Evolutionary conservation across 176 grass and related monocot species (phyloP).

Genomic region (Avena atlantica): DNA sequence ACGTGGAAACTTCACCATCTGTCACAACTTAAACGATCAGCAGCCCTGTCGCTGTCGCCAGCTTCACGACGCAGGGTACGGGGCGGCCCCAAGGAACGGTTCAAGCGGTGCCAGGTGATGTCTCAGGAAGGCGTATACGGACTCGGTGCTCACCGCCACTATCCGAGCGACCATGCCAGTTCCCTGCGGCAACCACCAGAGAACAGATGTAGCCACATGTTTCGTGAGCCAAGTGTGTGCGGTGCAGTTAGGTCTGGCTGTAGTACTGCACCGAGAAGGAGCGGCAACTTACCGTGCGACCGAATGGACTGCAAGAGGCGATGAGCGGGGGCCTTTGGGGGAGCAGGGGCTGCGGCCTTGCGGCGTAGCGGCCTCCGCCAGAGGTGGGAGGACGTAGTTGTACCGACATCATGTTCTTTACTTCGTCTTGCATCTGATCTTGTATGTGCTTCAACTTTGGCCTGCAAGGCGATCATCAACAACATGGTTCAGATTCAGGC

Average conservation of each 20-base stretch:
- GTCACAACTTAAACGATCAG: neutral
- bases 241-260: neutral
- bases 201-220: neutral
- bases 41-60: neutral
- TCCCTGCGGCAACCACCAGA: constrained; percentile 44
- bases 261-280: neutral
- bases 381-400: constrained; percentile 56
- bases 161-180: constrained; percentile 71
- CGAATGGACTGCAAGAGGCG: constrained; percentile 82
- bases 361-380: constrained; percentile 33
- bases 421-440: constrained; percentile 76
- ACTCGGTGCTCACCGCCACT: constrained; percentile 62
- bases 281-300: constrained; percentile 55
- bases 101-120: constrained; percentile 69
- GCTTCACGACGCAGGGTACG: constrained; percentile 60
- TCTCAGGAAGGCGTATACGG: constrained; percentile 71
- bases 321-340: constrained; percentile 54
- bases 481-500: neutral
- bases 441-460: constrained; percentile 81
- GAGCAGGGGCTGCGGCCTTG: constrained; percentile 40
- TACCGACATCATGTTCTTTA: constrained; percentile 73
- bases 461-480: constrained; percentile 42
- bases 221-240: neutral
- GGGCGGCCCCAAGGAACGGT: constrained; percentile 62
- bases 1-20: neutral